These are phyloP conservation scores for Magnaporthales sp. DNA, from an alignment of 2,329 filamentous ascomycete species.

Conservation along the genomic window DNA sequence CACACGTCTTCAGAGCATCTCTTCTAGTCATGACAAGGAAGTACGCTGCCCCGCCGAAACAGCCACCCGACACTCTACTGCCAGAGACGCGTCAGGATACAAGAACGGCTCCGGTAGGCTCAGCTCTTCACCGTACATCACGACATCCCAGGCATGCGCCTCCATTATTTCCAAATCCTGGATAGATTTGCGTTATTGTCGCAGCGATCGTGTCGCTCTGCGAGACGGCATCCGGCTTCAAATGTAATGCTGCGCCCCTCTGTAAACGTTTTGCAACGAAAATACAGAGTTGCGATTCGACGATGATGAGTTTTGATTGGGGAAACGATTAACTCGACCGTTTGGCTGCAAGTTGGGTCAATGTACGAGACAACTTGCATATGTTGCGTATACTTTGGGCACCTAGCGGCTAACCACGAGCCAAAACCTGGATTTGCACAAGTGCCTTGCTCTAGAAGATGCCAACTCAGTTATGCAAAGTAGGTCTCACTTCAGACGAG, in stretches of 20 bases:
- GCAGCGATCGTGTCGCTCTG: neutral
- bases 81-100: neutral
- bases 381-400: neutral
- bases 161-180: neutral
- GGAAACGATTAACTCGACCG: neutral
- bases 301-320: neutral
- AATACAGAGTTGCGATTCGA: neutral
- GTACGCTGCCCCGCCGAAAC: neutral
- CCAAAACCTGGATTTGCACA: too few relatives aligned
- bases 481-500: neutral
- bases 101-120: neutral
- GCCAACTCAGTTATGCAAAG: neutral
- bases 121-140: too few relatives aligned
- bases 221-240: neutral
- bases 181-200: neutral
- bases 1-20: neutral
- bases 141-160: too few relatives aligned
- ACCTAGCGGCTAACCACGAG: neutral
- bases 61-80: neutral
- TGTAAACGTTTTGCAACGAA: neutral
- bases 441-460: too few relatives aligned
- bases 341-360: neutral
- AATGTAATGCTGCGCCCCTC: neutral
- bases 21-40: neutral
- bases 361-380: too few relatives aligned